Evolutionary conservation across 148 eudicot genomes (phyloP).

Genomic region (Hydrangea macrophylla): DNA sequence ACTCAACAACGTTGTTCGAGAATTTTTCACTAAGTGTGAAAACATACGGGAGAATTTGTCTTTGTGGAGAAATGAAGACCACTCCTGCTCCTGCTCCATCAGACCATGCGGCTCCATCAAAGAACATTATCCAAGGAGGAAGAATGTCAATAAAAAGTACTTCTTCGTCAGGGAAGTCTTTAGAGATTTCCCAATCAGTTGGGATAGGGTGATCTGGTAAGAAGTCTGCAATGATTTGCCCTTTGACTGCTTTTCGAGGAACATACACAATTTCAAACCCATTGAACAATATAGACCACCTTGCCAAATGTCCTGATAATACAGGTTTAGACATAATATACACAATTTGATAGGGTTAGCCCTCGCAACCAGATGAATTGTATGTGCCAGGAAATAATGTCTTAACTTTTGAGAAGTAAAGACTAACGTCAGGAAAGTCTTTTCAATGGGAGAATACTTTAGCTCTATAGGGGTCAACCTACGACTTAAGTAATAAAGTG

Average conservation of each 20-base stretch:
- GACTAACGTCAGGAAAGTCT: neutral
- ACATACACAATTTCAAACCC: neutral
- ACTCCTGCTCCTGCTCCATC: too few species aligned
- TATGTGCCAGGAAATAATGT: constrained; percentile 12
- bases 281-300: neutral
- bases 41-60: neutral
- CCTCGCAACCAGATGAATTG: neutral
- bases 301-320: neutral
- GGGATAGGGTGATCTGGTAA: too few species aligned
- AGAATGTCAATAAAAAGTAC: neutral
- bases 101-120: too few species aligned
- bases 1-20: constrained; percentile 15
- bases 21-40: constrained; percentile 1
- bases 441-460: constrained; percentile 9
- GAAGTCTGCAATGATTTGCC: too few species aligned
- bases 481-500: neutral
- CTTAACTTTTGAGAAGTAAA: constrained; percentile 3
- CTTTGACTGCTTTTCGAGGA: too few species aligned
- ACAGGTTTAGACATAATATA: constrained; percentile 2
- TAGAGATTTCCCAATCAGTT: neutral
- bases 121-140: too few species aligned
- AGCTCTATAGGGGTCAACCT: neutral
- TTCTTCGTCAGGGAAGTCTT: neutral
- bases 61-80: neutral
- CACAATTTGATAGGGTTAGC: constrained; percentile 7